These are phyloP conservation scores for Clavispora carvajalis DNA, from an alignment of 805 yeast genomes.

Conservation along the genomic window DNA sequence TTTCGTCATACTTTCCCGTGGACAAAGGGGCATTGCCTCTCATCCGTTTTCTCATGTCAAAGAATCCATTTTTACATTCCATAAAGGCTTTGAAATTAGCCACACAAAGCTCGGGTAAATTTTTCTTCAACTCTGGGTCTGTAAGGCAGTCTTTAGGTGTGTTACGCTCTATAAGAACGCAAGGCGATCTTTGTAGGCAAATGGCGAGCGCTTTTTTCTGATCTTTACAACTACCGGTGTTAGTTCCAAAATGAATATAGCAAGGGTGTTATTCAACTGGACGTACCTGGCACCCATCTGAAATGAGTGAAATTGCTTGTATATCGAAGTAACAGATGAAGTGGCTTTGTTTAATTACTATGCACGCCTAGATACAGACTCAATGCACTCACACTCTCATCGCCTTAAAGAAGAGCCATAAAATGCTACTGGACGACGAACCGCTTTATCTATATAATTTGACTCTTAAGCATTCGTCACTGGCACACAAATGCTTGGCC, in stretches of 20 bases:
- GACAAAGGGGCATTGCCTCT: slow-evolving; percentile 91
- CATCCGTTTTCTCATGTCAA: slow-evolving; percentile 87
- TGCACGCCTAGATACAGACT: background rate
- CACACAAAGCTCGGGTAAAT: slow-evolving; percentile 81
- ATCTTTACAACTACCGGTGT: slow-evolving; percentile 71
- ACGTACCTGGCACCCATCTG: slow-evolving; percentile 9
- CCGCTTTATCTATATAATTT: slow-evolving; percentile 55
- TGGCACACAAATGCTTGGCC: slow-evolving; percentile 49
- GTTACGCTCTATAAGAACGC: slow-evolving; percentile 85
- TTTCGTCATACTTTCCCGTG: slow-evolving; percentile 88
- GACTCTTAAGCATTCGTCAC: slow-evolving; percentile 60
- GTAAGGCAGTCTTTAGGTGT: slow-evolving; percentile 86
- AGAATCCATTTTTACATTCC: slow-evolving; percentile 87
- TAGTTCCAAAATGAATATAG: slow-evolving; percentile 4
- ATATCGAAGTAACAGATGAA: background rate
- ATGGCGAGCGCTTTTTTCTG: slow-evolving; percentile 93
- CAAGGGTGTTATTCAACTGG: background rate
- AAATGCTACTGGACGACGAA: slow-evolving; percentile 9
- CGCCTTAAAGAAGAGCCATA: background rate
- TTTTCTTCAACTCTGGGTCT: slow-evolving; percentile 67
- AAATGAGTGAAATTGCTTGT: background rate
- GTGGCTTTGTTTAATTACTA: background rate
- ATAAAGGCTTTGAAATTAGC: slow-evolving; percentile 80
- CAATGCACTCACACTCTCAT: slow-evolving; percentile 1
- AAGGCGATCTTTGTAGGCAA: slow-evolving; percentile 93